phyloP scores from a whole-genome alignment of 129 eudicot genomes.

The Helichrysum umbraculigerum region DNA sequence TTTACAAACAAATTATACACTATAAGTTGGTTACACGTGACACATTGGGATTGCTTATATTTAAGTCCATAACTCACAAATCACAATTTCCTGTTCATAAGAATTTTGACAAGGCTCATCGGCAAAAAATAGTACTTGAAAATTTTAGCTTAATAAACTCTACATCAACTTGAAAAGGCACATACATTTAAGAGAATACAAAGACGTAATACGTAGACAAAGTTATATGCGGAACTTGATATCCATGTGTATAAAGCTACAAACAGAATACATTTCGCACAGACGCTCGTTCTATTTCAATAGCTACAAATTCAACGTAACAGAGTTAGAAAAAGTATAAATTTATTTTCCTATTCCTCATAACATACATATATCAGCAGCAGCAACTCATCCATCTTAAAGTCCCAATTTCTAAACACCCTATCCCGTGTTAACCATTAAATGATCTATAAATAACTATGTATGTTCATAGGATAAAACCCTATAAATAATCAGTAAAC shows the following conservation, averaged over 20 bases:
- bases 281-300: background rate
- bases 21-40: conserved; percentile 9
- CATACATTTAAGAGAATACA: conserved; percentile 11
- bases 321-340: background rate
- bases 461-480: background rate
- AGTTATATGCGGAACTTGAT: background rate
- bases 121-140: background rate
- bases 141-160: background rate
- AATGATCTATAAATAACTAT: background rate
- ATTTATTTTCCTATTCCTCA: background rate
- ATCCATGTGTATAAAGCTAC: conserved; percentile 15
- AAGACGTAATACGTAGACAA: background rate
- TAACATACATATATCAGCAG: conserved; percentile 13
- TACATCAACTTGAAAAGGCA: conserved; percentile 1
- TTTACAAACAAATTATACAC: conserved; percentile 3
- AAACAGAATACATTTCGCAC: background rate
- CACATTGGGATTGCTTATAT: background rate
- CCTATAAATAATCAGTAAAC: conserved; percentile 1
- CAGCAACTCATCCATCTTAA: background rate
- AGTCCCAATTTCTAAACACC: conserved; percentile 6
- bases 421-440: background rate
- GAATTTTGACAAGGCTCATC: background rate
- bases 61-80: background rate
- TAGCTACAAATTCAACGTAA: background rate
- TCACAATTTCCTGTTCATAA: background rate